These are phyloP conservation scores for Moesziomyces parantarcticus DNA, from an alignment of 1,284 basidiomycete genomes.

Conservation along the genomic window DNA sequence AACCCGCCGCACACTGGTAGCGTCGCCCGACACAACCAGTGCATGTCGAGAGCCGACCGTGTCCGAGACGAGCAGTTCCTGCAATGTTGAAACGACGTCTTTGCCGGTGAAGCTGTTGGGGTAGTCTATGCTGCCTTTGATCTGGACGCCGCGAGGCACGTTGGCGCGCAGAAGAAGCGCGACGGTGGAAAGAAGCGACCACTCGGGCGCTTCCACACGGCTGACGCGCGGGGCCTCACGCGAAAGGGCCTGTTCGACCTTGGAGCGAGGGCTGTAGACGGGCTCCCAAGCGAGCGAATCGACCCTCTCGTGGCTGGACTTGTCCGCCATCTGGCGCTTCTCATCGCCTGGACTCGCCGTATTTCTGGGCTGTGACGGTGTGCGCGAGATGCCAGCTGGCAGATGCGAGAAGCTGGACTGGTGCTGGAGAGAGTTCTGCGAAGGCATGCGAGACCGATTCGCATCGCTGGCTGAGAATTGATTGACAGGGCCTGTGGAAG, in stretches of 20 bases:
- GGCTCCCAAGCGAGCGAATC: constrained; percentile 44
- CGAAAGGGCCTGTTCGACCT: not conserved
- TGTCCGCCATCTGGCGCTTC: constrained; percentile 8
- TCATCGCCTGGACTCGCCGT: constrained; percentile 6
- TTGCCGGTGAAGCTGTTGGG: constrained; percentile 65
- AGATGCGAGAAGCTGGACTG: constrained; percentile 11
- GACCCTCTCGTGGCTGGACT: constrained; percentile 24
- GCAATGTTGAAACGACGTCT: constrained; percentile 59
- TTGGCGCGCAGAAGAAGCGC: constrained; percentile 87
- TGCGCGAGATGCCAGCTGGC: not conserved
- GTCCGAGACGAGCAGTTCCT: constrained; percentile 37
- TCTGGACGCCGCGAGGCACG: constrained; percentile 84
- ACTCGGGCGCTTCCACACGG: constrained; percentile 71
- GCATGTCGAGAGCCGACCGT: constrained; percentile 69
- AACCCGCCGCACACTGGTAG: constrained; percentile 71
- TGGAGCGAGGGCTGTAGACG: constrained; percentile 21
- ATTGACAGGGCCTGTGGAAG: not conserved
- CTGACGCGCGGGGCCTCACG: constrained; percentile 1
- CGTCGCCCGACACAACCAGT: constrained; percentile 17
- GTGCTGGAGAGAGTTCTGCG: constrained; percentile 10
- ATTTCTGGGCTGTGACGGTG: constrained; percentile 2
- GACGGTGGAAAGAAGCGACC: constrained; percentile 84
- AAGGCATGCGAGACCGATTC: constrained; percentile 3
- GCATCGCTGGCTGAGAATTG: constrained; percentile 5
- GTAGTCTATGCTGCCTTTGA: constrained; percentile 69